These are phyloP conservation scores for Mycena rebaudengoi DNA, from an alignment of 768 basidiomycete species.

Conservation along the genomic window DNA sequence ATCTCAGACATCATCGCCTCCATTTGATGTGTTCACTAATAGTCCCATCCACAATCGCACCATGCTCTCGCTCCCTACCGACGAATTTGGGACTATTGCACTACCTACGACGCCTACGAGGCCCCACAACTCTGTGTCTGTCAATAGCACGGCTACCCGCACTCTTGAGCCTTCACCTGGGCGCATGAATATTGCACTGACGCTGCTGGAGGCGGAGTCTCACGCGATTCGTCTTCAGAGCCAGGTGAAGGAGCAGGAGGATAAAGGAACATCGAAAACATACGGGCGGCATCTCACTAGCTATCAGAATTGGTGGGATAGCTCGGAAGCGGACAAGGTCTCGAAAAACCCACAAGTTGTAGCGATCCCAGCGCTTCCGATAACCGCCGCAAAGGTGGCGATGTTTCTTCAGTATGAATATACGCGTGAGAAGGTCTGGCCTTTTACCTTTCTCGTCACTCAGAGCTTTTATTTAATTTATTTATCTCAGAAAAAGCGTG, in stretches of 20 bases:
- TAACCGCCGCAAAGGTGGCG: constrained; percentile 39
- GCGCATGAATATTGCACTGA: not conserved
- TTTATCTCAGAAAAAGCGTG: constrained; percentile 14
- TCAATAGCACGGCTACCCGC: too few relatives aligned
- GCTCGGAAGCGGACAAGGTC: constrained; percentile 20
- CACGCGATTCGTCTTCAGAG: constrained; percentile 9
- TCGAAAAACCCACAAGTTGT: constrained; percentile 2
- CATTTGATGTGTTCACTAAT: too few relatives aligned
- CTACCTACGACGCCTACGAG: too few relatives aligned
- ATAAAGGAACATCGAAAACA: constrained; percentile 32
- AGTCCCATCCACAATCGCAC: too few relatives aligned
- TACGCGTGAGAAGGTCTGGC: constrained; percentile 37
- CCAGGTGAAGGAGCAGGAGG: constrained; percentile 21
- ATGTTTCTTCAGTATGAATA: constrained; percentile 40
- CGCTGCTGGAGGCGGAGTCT: not conserved
- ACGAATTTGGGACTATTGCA: too few relatives aligned
- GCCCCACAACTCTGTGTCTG: too few relatives aligned
- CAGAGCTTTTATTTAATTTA: not conserved
- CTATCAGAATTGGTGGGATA: constrained; percentile 35
- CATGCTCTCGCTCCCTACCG: too few relatives aligned
- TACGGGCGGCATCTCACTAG: constrained; percentile 37
- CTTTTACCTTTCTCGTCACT: not conserved
- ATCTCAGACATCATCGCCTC: too few relatives aligned
- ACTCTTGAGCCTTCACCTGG: not conserved
- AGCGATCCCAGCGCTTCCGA: constrained; percentile 34